phyloP scores from a whole-genome alignment of 148 eudicot genomes.

The Nyssa sinensis region DNA sequence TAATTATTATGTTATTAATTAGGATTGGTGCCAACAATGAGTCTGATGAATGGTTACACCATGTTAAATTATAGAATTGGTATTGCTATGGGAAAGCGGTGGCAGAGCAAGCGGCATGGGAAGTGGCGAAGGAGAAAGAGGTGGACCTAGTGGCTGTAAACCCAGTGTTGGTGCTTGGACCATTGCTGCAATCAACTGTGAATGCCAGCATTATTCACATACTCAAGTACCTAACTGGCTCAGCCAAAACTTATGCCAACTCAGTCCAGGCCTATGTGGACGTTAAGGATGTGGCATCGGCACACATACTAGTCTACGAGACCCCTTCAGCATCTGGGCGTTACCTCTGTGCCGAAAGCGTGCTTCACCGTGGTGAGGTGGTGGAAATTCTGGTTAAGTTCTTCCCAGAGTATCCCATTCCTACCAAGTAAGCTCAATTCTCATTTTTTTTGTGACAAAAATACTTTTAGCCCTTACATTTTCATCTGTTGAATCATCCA shows the following conservation, averaged over 20 bases:
- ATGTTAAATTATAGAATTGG: conserved; percentile 62
- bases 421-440: conserved; percentile 67
- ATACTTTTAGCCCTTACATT: no score
- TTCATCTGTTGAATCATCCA: no score
- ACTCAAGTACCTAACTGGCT: conserved; percentile 80
- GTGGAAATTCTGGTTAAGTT: conserved; percentile 79
- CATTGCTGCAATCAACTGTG: conserved; percentile 66
- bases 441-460: no score
- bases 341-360: conserved; percentile 78
- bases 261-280: conserved; percentile 81
- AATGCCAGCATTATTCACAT: conserved; percentile 80
- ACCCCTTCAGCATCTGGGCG: conserved; percentile 68
- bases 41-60: background rate
- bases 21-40: background rate
- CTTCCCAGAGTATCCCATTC: conserved; percentile 87
- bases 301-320: conserved; percentile 78
- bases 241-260: conserved; percentile 79
- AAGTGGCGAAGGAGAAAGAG: conserved; percentile 64
- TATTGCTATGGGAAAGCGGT: conserved; percentile 90
- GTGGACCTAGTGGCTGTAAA: conserved; percentile 73
- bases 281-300: conserved; percentile 76
- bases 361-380: conserved; percentile 85
- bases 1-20: background rate
- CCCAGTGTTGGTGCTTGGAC: conserved; percentile 89
- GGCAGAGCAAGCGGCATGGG: conserved; percentile 85